Evolutionary conservation across 345 rosid genomes (phyloP).

Genomic region (Balakata baccata): DNA sequence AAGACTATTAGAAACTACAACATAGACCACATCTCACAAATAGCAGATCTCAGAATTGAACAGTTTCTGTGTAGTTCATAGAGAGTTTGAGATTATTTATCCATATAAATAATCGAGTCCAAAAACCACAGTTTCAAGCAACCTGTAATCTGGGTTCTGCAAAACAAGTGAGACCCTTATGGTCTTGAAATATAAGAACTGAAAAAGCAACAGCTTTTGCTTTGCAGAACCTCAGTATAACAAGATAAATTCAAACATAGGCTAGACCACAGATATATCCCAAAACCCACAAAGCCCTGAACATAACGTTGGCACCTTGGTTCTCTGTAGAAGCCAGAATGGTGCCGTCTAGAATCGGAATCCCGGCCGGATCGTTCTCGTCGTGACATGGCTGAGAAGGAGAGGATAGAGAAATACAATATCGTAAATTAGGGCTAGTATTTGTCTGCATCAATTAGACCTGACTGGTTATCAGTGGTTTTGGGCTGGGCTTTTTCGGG

Average conservation of each 20-base stretch:
- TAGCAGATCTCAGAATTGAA: not conserved
- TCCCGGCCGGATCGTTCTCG: conserved; percentile 23
- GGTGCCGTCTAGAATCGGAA: conserved; percentile 14
- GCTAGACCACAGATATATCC: no score
- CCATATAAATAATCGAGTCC: not conserved
- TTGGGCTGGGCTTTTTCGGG: no score
- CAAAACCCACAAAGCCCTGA: not conserved
- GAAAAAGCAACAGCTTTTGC: not conserved
- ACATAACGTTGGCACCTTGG: conserved; percentile 6
- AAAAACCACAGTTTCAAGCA: not conserved
- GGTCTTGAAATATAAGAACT: not conserved
- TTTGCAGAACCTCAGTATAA: not conserved
- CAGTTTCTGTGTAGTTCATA: not conserved
- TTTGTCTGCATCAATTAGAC: not conserved
- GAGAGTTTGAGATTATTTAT: not conserved
- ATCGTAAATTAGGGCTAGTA: not conserved
- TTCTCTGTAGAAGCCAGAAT: conserved; percentile 23
- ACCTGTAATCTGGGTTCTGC: not conserved
- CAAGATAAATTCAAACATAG: not conserved
- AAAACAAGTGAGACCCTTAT: not conserved
- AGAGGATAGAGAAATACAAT: not conserved
- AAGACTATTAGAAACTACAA: not conserved
- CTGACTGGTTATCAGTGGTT: no score
- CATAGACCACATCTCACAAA: not conserved
- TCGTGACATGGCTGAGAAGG: conserved; percentile 17